These are phyloP conservation scores for Rhodocollybia butyracea DNA, from an alignment of 768 basidiomycete genomes.

Conservation along the genomic window DNA sequence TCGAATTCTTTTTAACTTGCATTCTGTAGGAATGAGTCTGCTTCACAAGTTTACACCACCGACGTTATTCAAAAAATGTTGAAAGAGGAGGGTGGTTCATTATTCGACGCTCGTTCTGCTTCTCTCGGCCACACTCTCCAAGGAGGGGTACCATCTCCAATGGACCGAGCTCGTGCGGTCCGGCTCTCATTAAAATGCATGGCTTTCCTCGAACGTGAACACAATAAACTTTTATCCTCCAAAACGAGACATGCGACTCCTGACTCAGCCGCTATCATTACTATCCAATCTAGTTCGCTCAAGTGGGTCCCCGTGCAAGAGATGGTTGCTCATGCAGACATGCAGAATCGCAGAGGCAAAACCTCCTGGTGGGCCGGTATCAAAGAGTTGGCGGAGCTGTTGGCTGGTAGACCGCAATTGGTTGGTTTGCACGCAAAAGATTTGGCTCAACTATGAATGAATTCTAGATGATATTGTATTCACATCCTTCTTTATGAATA, in stretches of 20 bases:
- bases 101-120: slow-evolving; percentile 96
- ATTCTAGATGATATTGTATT: neutral
- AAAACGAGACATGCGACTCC: slow-evolving; percentile 53
- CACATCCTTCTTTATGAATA: no score
- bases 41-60: slow-evolving; percentile 89
- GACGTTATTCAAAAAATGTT: slow-evolving; percentile 91
- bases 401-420: slow-evolving; percentile 66
- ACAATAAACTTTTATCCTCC: slow-evolving; percentile 46
- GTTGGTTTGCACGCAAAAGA: slow-evolving; percentile 29
- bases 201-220: slow-evolving; percentile 88
- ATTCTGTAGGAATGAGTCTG: slow-evolving; percentile 67
- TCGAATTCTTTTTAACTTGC: slow-evolving; percentile 4
- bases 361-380: slow-evolving; percentile 73
- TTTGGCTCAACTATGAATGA: slow-evolving; percentile 16
- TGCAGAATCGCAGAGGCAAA: slow-evolving; percentile 83
- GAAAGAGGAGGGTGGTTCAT: slow-evolving; percentile 86
- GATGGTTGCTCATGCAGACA: slow-evolving; percentile 85
- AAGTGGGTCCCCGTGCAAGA: slow-evolving; percentile 82
- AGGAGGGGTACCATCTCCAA: slow-evolving; percentile 92
- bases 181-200: slow-evolving; percentile 91
- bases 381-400: slow-evolving; percentile 67
- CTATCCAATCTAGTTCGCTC: slow-evolving; percentile 79
- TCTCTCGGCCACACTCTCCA: slow-evolving; percentile 96
- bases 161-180: slow-evolving; percentile 88
- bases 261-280: slow-evolving; percentile 85